Evolutionary conservation across 2,329 filamentous ascomycete genomes (phyloP).

Genomic region (Colletotrichum cordylinicola): DNA sequence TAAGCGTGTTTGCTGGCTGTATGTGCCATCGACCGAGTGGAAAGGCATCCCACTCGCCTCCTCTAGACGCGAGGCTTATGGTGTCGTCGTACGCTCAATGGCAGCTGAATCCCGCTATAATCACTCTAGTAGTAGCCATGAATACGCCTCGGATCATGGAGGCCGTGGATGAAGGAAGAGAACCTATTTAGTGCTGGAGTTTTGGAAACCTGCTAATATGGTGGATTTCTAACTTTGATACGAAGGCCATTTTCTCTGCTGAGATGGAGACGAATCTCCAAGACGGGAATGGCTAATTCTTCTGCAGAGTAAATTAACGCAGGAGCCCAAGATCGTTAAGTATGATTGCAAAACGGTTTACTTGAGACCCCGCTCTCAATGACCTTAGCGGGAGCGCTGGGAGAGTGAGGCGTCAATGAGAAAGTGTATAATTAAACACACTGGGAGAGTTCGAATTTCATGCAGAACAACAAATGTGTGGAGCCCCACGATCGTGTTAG

Average conservation of each 20-base stretch:
- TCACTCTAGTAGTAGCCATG: fast-evolving
- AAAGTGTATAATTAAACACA: neutral
- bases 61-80: neutral
- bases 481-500: fast-evolving
- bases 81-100: neutral
- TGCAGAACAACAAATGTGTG: neutral
- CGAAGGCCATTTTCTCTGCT: neutral
- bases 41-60: fast-evolving
- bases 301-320: fast-evolving
- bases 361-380: too few species aligned
- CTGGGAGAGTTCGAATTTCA: neutral
- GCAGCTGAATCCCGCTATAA: neutral
- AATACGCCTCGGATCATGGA: neutral
- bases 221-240: neutral
- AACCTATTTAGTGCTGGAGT: neutral
- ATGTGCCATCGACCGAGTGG: fast-evolving
- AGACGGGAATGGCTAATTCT: neutral
- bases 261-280: fast-evolving
- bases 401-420: neutral
- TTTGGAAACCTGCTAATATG: neutral
- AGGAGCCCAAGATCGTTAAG: neutral
- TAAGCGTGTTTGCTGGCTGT: neutral
- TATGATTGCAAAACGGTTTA: neutral
- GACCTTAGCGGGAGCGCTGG: neutral
- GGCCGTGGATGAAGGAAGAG: neutral